These are phyloP conservation scores for Boletellus deceptivus DNA, from an alignment of 1,284 basidiomycete species.

Conservation along the genomic window DNA sequence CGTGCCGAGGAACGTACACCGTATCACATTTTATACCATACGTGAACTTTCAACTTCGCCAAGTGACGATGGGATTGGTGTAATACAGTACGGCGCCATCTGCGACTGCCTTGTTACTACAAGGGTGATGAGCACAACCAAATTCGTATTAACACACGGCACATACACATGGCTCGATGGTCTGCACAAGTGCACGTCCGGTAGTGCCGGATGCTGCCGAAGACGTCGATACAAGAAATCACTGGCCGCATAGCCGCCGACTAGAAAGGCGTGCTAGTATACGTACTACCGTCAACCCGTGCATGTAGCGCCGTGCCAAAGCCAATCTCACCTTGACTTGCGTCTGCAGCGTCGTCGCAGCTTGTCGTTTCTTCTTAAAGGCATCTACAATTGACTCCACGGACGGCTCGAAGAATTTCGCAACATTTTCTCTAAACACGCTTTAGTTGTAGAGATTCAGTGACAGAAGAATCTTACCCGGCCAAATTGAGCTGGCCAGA, in stretches of 20 bases:
- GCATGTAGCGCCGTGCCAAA: neutral
- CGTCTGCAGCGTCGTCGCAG: slow-evolving; percentile 23
- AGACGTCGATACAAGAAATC: slow-evolving; percentile 45
- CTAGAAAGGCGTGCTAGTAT: slow-evolving; percentile 21
- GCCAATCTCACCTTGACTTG: slow-evolving; percentile 30
- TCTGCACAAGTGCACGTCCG: slow-evolving; percentile 34
- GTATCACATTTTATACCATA: slow-evolving; percentile 37
- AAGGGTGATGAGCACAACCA: neutral
- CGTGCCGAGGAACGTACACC: slow-evolving; percentile 26
- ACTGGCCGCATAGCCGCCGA: slow-evolving; percentile 50
- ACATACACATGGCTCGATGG: slow-evolving; percentile 40
- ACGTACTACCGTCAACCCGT: neutral
- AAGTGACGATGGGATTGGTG: slow-evolving; percentile 46
- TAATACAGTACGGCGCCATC: slow-evolving; percentile 53
- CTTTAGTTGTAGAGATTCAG: neutral
- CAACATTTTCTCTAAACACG: slow-evolving; percentile 35
- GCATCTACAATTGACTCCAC: slow-evolving; percentile 42
- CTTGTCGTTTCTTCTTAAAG: slow-evolving; percentile 34
- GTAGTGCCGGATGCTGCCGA: slow-evolving; percentile 29
- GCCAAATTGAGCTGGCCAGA: slow-evolving; percentile 45
- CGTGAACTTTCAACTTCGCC: slow-evolving; percentile 41
- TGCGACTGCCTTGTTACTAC: slow-evolving; percentile 55
- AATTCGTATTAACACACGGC: neutral
- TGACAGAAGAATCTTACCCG: slow-evolving; percentile 32
- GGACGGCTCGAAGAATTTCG: slow-evolving; percentile 47